phyloP scores from a whole-genome alignment of 345 rosid species.

The Rubroshorea leprosula region DNA sequence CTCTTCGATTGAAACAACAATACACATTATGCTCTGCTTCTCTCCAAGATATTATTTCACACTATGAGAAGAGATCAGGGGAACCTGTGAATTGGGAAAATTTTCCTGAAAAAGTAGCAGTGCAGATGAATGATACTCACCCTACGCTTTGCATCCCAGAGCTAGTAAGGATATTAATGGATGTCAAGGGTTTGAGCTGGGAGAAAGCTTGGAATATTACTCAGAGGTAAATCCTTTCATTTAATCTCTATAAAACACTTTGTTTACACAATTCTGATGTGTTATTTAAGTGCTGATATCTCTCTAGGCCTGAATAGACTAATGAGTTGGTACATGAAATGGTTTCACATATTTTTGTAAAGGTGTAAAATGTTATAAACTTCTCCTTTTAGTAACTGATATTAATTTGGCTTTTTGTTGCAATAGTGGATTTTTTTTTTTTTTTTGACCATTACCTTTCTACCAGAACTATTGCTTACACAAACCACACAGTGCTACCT shows the following conservation, averaged over 20 bases:
- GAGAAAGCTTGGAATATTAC: slow-evolving; percentile 70
- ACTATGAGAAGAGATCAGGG: slow-evolving; percentile 65
- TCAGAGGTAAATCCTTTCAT: slow-evolving; percentile 37
- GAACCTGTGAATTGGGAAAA: slow-evolving; percentile 54
- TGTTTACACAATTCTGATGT: not conserved
- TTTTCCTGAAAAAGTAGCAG: slow-evolving; percentile 71
- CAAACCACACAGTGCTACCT: slow-evolving; percentile 78
- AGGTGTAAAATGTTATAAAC: not conserved
- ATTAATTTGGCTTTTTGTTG: not conserved
- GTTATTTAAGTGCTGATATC: not conserved
- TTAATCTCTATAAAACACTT: not conserved
- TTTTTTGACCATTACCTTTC: slow-evolving; percentile 11
- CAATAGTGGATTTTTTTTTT: not conserved
- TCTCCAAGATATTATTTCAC: slow-evolving; percentile 64
- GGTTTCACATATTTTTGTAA: not conserved
- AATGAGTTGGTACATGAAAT: too few relatives aligned
- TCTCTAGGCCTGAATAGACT: not conserved
- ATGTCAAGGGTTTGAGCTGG: slow-evolving; percentile 67
- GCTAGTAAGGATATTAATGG: slow-evolving; percentile 61
- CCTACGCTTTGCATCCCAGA: slow-evolving; percentile 78
- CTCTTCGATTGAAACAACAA: slow-evolving; percentile 74
- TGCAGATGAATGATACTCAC: slow-evolving; percentile 82
- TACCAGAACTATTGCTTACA: slow-evolving; percentile 71
- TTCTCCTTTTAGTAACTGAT: not conserved
- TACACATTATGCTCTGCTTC: slow-evolving; percentile 82